Base-by-base conservation (phyloP, 2,329 filamentous ascomycete species). In the Clonostachys byssicola region DNA sequence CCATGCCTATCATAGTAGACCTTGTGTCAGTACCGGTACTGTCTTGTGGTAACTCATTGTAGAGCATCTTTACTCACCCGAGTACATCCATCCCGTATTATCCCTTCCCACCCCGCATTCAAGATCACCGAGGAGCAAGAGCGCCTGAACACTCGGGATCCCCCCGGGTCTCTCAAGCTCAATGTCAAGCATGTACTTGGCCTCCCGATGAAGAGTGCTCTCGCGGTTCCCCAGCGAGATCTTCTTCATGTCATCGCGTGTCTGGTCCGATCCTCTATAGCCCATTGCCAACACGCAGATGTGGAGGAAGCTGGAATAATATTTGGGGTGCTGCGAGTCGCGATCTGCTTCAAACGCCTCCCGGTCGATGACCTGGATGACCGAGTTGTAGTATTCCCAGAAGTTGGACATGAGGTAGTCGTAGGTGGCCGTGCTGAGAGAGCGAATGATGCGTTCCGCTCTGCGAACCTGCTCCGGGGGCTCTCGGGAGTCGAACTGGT, bases 31-130 rank as follows among this genome's bases (percentile, higher is more conserved):
- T 36, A 17, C n/a, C 6, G 10, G 18, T 6, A 17, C 13, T 30
- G 10, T 14, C 7, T 8, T 35, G 43, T 18, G 14, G 6, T 9
- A n/a, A 23, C 13, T 33, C 12, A 30, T 35, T 16, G 34, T 8
- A n/a, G 34, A 30, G n/a, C 2, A 14, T 42, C n/a, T 41, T 40
- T 30, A 30, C 64, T 65, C 58, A 63, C 74, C 75, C 6, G 71
- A 68, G 56, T 78, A 78, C 63, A 80, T 73, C 76, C 76, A 79
- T 4, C 75, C 76, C 1, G 73, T 65, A 46, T 76, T 75, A 46
- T 80, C 76, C 44, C 77, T 62, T 4, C 76, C 77, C 16, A 78
- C 71, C 44, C 73, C 74, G 48, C 73, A 78, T 53, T 80, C 77
- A 6, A 79, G 58, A 49, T 80, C 76, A 5, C 75, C 72, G 4